Conservation (phyloP, 495 filamentous ascomycete species). For the Aspergillus hancockii region DNA sequence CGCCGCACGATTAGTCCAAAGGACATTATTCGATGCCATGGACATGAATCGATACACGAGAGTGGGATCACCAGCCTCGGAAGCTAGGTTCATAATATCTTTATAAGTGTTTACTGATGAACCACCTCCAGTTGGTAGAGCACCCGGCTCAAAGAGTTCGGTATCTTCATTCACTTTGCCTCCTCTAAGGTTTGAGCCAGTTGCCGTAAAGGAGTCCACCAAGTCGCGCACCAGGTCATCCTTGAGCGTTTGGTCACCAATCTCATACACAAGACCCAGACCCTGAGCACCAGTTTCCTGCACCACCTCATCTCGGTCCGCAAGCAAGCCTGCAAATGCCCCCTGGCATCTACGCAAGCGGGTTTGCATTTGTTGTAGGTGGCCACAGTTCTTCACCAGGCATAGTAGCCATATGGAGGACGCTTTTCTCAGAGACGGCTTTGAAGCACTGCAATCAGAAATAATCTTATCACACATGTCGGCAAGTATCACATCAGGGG, state of each 20-base stretch:
- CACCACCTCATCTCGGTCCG: slow-evolving; percentile 86
- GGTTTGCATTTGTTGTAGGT: slow-evolving; percentile 66
- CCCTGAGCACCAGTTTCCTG: slow-evolving; percentile 94
- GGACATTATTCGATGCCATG: slow-evolving; percentile 86
- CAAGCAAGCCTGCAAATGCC: slow-evolving; percentile 84
- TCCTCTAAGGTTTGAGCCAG: slow-evolving; percentile 61
- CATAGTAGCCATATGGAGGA: slow-evolving; percentile 92
- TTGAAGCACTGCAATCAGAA: slow-evolving; percentile 72
- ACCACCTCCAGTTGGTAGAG: slow-evolving; percentile 86
- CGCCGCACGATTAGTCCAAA: slow-evolving; percentile 92
- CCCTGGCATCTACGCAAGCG: slow-evolving; percentile 77
- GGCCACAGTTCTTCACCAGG: slow-evolving; percentile 87
- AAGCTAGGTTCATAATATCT: slow-evolving; percentile 88
- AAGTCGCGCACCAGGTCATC: slow-evolving; percentile 83
- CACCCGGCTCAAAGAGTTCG: slow-evolving; percentile 90
- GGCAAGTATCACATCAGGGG: slow-evolving; percentile 51
- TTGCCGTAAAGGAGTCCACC: slow-evolving; percentile 82
- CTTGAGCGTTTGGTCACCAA: slow-evolving; percentile 76
- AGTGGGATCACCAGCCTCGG: slow-evolving; percentile 91
- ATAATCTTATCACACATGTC: slow-evolving; percentile 67
- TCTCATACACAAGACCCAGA: slow-evolving; percentile 86
- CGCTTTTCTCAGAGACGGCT: slow-evolving; percentile 83
- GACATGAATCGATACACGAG: slow-evolving; percentile 98
- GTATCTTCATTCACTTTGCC: slow-evolving; percentile 85
- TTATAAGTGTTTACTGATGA: slow-evolving; percentile 91